Conservation (phyloP, 257 asterid genomes). For the Eucommia ulmoides region DNA sequence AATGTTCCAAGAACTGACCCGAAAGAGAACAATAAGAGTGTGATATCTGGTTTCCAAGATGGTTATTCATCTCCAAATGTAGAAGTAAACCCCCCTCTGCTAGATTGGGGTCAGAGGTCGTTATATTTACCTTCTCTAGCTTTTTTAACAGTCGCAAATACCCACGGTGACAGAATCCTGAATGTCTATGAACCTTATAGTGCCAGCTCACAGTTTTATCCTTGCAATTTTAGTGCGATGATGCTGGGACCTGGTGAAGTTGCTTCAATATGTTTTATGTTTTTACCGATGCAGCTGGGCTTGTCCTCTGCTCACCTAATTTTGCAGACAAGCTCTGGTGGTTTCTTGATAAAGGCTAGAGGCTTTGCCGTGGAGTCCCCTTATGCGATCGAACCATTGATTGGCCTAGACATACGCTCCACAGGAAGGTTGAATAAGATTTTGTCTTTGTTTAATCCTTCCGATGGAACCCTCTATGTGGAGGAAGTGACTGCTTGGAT, state of each 20-base stretch:
- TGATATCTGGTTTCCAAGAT: conserved; percentile 19
- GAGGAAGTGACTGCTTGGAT: conserved; percentile 71
- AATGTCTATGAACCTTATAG: conserved; percentile 48
- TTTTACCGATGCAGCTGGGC: conserved; percentile 51
- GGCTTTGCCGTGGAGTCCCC: conserved; percentile 73
- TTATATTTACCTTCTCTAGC: conserved; percentile 48
- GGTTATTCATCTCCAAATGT: conserved; percentile 29
- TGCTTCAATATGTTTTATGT: conserved; percentile 51
- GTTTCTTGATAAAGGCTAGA: conserved; percentile 64
- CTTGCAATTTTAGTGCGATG: conserved; percentile 56
- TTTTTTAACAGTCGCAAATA: conserved; percentile 45
- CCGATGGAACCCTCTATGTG: conserved; percentile 53
- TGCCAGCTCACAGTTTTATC: conserved; percentile 64
- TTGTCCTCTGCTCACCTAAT: conserved; percentile 50
- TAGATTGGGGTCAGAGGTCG: conserved; percentile 68
- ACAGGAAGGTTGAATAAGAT: conserved; percentile 63
- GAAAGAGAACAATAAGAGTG: conserved; percentile 13
- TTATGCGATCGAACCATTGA: conserved; percentile 36
- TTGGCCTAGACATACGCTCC: conserved; percentile 39
- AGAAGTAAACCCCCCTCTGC: conserved; percentile 44
- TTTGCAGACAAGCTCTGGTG: conserved; percentile 81
- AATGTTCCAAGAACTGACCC: conserved; percentile 13
- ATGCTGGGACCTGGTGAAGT: conserved; percentile 63
- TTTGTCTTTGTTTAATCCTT: conserved; percentile 72
- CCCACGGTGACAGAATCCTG: conserved; percentile 30